These are phyloP conservation scores for Arctostaphylos glauca DNA, from an alignment of 148 eudicot genomes.

Conservation along the genomic window DNA sequence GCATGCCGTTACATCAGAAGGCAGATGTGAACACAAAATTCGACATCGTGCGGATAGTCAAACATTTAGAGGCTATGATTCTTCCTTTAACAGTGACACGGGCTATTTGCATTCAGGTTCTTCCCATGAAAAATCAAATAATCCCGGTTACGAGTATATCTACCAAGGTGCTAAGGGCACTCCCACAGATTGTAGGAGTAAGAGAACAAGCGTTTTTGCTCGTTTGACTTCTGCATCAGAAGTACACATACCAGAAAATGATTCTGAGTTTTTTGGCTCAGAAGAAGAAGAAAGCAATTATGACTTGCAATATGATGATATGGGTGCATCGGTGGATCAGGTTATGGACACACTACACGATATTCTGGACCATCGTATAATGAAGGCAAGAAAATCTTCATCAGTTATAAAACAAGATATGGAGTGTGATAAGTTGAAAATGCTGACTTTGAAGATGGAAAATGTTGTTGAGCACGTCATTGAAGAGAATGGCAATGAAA, in stretches of 20 bases:
- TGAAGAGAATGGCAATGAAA: slow-evolving; percentile 11
- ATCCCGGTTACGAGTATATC: neutral
- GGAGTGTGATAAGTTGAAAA: slow-evolving; percentile 8
- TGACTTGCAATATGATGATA: neutral
- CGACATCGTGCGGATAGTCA: neutral
- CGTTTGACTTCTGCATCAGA: slow-evolving; percentile 31
- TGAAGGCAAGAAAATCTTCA: slow-evolving; percentile 11
- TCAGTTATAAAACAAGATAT: slow-evolving; percentile 3
- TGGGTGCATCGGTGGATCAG: slow-evolving; percentile 39
- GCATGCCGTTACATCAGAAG: neutral
- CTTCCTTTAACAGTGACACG: neutral
- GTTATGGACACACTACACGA: slow-evolving; percentile 28
- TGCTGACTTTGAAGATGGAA: slow-evolving; percentile 1
- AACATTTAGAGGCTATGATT: neutral
- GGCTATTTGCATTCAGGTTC: neutral
- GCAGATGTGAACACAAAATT: neutral
- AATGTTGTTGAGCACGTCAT: slow-evolving; percentile 2
- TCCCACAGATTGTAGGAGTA: slow-evolving; percentile 4
- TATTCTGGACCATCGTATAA: slow-evolving; percentile 1
- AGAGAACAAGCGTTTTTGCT: slow-evolving; percentile 40
- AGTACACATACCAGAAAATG: neutral
- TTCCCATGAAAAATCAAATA: neutral
- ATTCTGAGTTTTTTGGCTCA: neutral
- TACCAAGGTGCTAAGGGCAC: neutral
- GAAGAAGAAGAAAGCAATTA: neutral